Percentiles rank a stretch among this genome's conserved stretches.
Evolutionary conservation across 1,139 yeast species (phyloP).

Genomic region (Trichomonascaceae sp.): DNA sequence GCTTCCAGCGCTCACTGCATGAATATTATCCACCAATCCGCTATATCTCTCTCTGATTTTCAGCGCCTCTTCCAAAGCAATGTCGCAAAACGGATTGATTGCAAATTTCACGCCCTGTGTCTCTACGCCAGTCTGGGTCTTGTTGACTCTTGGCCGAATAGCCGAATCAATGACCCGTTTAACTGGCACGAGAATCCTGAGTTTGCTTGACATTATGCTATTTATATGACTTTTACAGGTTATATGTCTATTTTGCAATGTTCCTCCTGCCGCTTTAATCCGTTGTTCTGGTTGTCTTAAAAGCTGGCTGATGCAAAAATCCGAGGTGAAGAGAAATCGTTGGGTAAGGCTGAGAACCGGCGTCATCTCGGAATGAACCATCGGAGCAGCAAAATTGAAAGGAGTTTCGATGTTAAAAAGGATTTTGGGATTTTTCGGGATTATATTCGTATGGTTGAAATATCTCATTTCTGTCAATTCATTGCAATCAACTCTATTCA

Average conservation of each 20-base stretch:
- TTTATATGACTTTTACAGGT: not conserved
- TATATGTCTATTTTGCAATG: not conserved
- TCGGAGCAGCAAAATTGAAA: no score
- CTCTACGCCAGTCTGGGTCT: conserved; percentile 79
- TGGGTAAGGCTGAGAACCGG: not conserved
- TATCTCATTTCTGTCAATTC: not conserved
- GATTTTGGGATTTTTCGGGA: not conserved
- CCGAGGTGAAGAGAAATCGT: not conserved
- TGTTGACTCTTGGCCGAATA: conserved; percentile 86
- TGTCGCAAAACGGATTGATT: conserved; percentile 96
- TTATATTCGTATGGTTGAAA: not conserved
- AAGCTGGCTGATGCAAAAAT: not conserved
- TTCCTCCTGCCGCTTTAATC: not conserved
- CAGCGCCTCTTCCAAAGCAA: conserved; percentile 89
- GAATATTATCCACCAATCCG: conserved; percentile 63
- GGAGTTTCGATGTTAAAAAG: not conserved
- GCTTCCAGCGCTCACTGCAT: conserved; percentile 91
- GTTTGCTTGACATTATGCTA: conserved; percentile 28
- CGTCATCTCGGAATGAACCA: not conserved
- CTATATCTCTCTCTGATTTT: conserved; percentile 64
- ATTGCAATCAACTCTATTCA: not conserved
- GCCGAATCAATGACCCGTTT: conserved; percentile 94
- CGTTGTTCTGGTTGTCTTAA: not conserved
- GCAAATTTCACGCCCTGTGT: conserved; percentile 88
- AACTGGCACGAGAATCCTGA: conserved; percentile 84